Evolutionary conservation across 306 rosid genomes (phyloP).

Genomic region (Dalbergia cochinchinensis): DNA sequence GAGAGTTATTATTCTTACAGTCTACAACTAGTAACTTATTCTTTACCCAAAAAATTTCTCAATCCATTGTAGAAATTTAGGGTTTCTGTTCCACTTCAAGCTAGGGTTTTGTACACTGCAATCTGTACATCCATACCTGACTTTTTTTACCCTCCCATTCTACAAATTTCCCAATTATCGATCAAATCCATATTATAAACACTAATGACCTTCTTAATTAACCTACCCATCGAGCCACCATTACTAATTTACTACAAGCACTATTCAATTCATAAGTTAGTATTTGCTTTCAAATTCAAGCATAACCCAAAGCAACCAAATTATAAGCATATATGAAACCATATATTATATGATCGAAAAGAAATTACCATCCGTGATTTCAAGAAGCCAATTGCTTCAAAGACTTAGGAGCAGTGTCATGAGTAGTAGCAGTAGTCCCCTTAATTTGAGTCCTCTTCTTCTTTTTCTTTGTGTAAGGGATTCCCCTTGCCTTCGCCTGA

Average conservation of each 20-base stretch:
- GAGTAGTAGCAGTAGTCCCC: slow-evolving; percentile 28
- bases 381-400: slow-evolving; percentile 67
- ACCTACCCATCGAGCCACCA: neutral
- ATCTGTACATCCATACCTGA: neutral
- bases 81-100: slow-evolving; percentile 55
- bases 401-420: slow-evolving; percentile 52
- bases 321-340: neutral
- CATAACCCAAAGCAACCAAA: neutral
- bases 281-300: slow-evolving; percentile 1
- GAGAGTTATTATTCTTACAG: slow-evolving; percentile 41
- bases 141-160: neutral
- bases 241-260: too few species aligned
- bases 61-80: slow-evolving; percentile 52
- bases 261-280: neutral
- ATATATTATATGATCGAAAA: neutral
- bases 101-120: slow-evolving; percentile 56
- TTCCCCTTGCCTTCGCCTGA: slow-evolving; percentile 89
- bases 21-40: slow-evolving; percentile 22
- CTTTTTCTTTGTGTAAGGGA: slow-evolving; percentile 87
- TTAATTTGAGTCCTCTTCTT: slow-evolving; percentile 71
- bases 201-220: neutral
- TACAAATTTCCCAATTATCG: slow-evolving; percentile 2
- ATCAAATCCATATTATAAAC: neutral
- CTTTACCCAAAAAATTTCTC: neutral
- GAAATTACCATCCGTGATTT: slow-evolving; percentile 61